Conservation (phyloP, 306 rosid genomes). For the Begonia masoniana region DNA sequence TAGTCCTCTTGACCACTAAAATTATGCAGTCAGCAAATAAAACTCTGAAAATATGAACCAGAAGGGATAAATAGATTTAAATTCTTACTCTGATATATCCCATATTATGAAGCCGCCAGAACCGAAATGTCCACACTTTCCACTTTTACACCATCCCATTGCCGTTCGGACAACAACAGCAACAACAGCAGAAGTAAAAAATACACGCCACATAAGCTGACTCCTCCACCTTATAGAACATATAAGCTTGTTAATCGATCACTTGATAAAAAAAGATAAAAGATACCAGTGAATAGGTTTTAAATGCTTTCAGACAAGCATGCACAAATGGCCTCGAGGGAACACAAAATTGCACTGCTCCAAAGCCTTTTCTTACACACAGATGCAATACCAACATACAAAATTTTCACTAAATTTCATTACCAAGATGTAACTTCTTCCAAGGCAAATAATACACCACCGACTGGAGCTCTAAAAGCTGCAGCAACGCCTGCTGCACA, state of each 20-base stretch:
- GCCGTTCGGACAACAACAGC: slow-evolving; percentile 96
- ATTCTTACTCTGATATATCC: slow-evolving; percentile 88
- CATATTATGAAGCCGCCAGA: slow-evolving; percentile 98
- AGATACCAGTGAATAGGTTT: too few species aligned
- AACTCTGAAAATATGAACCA: slow-evolving; percentile 3
- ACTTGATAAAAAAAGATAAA: neutral
- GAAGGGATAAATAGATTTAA: slow-evolving; percentile 16
- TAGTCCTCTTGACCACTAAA: slow-evolving; percentile 97
- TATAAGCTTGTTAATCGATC: neutral
- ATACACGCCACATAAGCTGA: slow-evolving; percentile 98
- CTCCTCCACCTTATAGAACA: slow-evolving; percentile 38
- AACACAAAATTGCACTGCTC: too few species aligned
- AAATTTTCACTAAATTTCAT: slow-evolving; percentile 6
- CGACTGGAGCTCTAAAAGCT: slow-evolving; percentile 98
- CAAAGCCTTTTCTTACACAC: too few species aligned
- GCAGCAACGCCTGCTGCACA: slow-evolving; percentile 99
- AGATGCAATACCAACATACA: too few species aligned
- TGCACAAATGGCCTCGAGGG: too few species aligned
- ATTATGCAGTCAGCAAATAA: slow-evolving; percentile 28
- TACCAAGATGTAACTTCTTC: slow-evolving; percentile 99
- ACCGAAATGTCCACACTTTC: slow-evolving; percentile 95
- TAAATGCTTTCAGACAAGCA: too few species aligned
- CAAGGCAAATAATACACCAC: slow-evolving; percentile 94
- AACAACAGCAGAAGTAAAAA: slow-evolving; percentile 92
- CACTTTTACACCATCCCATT: slow-evolving; percentile 97